A percentile compares a stretch with the other conserved stretches of the same genome.
phyloP scores from a whole-genome alignment of 768 basidiomycete genomes.

The Suillus clintonianus region DNA sequence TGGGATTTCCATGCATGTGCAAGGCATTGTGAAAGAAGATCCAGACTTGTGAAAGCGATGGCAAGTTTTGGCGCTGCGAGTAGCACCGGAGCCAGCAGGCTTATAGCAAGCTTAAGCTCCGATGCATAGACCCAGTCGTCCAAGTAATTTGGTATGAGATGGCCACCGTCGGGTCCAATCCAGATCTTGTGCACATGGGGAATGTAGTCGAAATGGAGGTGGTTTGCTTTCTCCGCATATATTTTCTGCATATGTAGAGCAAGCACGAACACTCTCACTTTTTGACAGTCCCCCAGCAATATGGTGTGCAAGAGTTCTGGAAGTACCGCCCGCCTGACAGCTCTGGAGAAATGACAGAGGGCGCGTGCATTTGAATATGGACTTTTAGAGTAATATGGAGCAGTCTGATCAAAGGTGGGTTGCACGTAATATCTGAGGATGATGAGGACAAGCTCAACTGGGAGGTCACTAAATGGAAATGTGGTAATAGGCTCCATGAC shows the following conservation, averaged over 20 bases:
- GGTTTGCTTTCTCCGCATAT: constrained; percentile 11
- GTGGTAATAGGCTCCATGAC: not conserved
- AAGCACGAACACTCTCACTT: constrained; percentile 26
- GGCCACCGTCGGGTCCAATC: constrained; percentile 16
- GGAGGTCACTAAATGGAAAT: constrained; percentile 27
- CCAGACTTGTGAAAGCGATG: constrained; percentile 29
- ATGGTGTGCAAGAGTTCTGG: constrained; percentile 42
- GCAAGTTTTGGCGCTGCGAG: constrained; percentile 25
- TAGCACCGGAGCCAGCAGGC: constrained; percentile 7
- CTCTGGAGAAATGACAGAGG: constrained; percentile 36
- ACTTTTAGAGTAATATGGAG: not conserved
- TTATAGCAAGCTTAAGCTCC: not conserved
- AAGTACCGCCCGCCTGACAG: constrained; percentile 37
- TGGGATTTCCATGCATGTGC: constrained; percentile 7
- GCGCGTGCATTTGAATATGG: constrained; percentile 27
- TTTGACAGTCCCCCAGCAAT: constrained; percentile 20
- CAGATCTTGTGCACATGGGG: constrained; percentile 36
- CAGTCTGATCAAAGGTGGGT: constrained; percentile 17
- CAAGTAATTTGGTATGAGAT: constrained; percentile 1
- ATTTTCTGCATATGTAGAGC: constrained; percentile 31
- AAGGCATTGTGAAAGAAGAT: constrained; percentile 38
- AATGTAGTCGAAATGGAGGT: constrained; percentile 34
- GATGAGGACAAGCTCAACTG: constrained; percentile 40
- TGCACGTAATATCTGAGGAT: constrained; percentile 28
- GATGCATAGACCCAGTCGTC: not conserved